These are phyloP conservation scores for Henckelia pumila DNA, from an alignment of 257 asterid species.

Conservation along the genomic window DNA sequence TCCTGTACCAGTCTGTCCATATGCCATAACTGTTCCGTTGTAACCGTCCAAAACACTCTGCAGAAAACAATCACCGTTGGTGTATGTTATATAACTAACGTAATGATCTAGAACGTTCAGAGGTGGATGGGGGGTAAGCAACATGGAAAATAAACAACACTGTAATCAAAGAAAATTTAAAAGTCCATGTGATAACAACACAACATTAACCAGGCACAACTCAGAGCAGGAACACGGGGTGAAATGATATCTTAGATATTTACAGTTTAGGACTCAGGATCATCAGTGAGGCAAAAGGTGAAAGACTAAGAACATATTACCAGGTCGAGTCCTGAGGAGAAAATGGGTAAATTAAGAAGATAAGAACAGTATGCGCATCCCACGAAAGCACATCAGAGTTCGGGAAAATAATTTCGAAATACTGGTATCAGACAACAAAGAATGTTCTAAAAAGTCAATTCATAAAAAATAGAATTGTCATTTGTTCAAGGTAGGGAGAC, in stretches of 20 bases:
- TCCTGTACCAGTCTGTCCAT: slow-evolving; percentile 97
- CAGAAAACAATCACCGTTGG: slow-evolving; percentile 16
- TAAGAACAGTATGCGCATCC: not conserved
- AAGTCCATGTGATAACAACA: slow-evolving; percentile 2
- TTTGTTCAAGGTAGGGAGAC: not conserved
- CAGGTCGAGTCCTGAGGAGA: slow-evolving; percentile 3
- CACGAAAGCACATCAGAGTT: not conserved
- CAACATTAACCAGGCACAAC: not conserved
- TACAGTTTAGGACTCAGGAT: slow-evolving; percentile 5
- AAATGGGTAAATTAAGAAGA: not conserved
- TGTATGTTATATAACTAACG: slow-evolving; percentile 3
- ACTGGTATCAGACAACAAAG: too few relatives aligned
- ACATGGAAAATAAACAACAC: not conserved
- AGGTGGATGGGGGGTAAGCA: slow-evolving; percentile 11
- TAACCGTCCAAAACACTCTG: slow-evolving; percentile 97
- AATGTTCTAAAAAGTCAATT: not conserved
- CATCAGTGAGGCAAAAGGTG: not conserved
- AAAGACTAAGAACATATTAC: slow-evolving; percentile 1
- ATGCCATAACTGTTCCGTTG: slow-evolving; percentile 93
- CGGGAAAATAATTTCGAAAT: too few relatives aligned
- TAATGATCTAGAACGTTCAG: slow-evolving; percentile 8
- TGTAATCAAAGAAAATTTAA: slow-evolving; percentile 21
- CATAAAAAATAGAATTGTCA: not conserved
- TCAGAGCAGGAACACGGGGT: not conserved
- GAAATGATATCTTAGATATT: slow-evolving; percentile 6